Base-by-base conservation (phyloP, 495 filamentous ascomycete species). In the Viridothelium virens region DNA sequence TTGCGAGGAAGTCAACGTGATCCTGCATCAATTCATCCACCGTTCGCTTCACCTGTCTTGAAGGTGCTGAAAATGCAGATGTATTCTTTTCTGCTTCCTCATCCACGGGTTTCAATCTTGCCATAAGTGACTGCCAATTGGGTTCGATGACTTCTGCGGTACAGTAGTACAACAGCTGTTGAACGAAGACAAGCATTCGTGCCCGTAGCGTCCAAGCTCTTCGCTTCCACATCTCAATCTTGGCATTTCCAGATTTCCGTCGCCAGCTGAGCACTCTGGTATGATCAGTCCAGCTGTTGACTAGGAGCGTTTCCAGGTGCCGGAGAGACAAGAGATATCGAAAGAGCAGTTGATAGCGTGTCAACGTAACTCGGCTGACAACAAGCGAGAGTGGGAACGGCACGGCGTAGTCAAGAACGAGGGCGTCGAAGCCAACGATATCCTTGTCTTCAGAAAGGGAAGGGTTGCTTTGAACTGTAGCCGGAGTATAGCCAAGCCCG, bases 21-120 rank as follows among this genome's bases (percentile, higher is more conserved):
- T 97, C 93, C 76, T 97, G 91, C 94, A 98, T 98, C 72, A 98
- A 78, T 74, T 97, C 91, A 70, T 98, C 94, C 16, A 98, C 95
- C 0, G 94, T 98, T 47, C 92, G 82, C 66, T 90, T 91, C 56
- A 79, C 81, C 74, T 85, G 77, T 36, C 31, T 59, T 9, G 31
- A 31, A 36, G n/a, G 25, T 36, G 53, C 31, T 2, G 53, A 33
- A 7, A 5, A 18, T 63, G 78, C 78, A 5, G 77, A 38, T 0
- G 37, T 61, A 18, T 38, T 38, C 33, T 69, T 67, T 36, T 64
- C 68, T 11, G 66, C 70, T 31, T 80, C 67, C 0, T 81, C 81
- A 16, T 79, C 81, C 47, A 79, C 78, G n/a, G 78, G 82, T 48
- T 86, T 87, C 12, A 98, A 82, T 63, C 90, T 83, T 34, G 87